A percentile compares a stretch with the other conserved stretches of the same genome.
Conservation (phyloP, 192 early-diverging fungal genomes). For the Linnemannia exigua region DNA sequence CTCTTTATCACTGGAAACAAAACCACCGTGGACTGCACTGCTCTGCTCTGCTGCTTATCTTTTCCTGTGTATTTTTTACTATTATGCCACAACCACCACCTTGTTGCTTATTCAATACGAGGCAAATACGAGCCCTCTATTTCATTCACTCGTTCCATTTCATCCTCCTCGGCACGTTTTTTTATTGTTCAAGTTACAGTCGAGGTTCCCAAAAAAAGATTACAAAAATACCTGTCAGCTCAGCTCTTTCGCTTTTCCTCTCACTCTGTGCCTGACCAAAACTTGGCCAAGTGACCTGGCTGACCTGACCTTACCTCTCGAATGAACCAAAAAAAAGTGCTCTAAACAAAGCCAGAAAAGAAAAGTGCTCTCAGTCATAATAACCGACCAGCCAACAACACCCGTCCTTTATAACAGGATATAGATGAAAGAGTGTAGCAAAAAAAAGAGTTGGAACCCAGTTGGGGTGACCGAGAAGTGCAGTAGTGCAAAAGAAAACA, state of each 20-base stretch:
- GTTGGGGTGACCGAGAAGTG: neutral
- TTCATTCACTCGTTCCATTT: neutral
- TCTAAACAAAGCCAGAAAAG: slow-evolving; percentile 2
- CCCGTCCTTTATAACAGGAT: neutral
- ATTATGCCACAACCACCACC: neutral
- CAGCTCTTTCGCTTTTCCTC: neutral
- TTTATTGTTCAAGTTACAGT: slow-evolving; percentile 7
- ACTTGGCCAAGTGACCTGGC: neutral
- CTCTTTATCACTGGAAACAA: too few species aligned
- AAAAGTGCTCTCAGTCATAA: slow-evolving; percentile 40
- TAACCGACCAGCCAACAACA: slow-evolving; percentile 13
- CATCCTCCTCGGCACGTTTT: neutral
- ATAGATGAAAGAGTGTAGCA: neutral
- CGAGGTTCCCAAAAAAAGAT: neutral
- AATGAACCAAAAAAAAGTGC: slow-evolving; percentile 12
- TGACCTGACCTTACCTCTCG: neutral
- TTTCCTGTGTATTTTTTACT: neutral
- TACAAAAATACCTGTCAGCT: slow-evolving; percentile 10
- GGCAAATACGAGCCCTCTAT: neutral
- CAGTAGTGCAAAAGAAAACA: slow-evolving; percentile 8
- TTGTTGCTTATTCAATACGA: neutral
- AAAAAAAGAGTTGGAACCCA: slow-evolving; percentile 23
- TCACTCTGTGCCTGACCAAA: neutral
- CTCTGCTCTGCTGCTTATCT: too few species aligned
- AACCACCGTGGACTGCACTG: too few species aligned